phyloP scores from a whole-genome alignment of 176 grass and related monocot genomes.

The Oryza rufipogon region DNA sequence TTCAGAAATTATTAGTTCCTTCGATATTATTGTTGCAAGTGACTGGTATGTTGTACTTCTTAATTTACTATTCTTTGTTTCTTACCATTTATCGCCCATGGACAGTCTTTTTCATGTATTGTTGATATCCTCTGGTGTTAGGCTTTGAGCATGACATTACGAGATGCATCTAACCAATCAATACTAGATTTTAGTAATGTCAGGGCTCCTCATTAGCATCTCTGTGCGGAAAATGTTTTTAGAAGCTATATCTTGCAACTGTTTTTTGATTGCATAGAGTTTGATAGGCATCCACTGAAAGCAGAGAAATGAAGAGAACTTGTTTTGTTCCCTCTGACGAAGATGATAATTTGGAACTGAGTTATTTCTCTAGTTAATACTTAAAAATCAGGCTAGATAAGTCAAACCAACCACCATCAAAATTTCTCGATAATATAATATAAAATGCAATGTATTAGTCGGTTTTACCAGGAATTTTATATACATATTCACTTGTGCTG shows the following conservation, averaged over 20 bases:
- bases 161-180: not conserved
- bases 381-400: not conserved
- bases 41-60: slow-evolving; percentile 69
- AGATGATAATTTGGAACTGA: not conserved
- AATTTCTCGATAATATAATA: not conserved
- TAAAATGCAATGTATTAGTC: not conserved
- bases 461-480: slow-evolving; percentile 11
- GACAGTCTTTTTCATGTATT: not conserved
- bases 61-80: slow-evolving; percentile 24
- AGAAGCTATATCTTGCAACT: slow-evolving; percentile 13
- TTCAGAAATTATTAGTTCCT: slow-evolving; percentile 62
- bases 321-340: not conserved
- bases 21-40: slow-evolving; percentile 94
- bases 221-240: not conserved
- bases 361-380: not conserved
- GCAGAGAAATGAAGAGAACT: not conserved
- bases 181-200: not conserved
- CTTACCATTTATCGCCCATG: not conserved
- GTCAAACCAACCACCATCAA: not conserved
- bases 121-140: slow-evolving; percentile 6
- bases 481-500: slow-evolving; percentile 13
- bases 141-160: not conserved
- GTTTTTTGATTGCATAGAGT: slow-evolving; percentile 1
- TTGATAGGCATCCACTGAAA: slow-evolving; percentile 27
- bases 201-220: not conserved